Percentiles rank a stretch among this genome's conserved stretches.
Evolutionary conservation across 2,329 filamentous ascomycete species (phyloP).

Genomic region (Colletotrichum cordylinicola): DNA sequence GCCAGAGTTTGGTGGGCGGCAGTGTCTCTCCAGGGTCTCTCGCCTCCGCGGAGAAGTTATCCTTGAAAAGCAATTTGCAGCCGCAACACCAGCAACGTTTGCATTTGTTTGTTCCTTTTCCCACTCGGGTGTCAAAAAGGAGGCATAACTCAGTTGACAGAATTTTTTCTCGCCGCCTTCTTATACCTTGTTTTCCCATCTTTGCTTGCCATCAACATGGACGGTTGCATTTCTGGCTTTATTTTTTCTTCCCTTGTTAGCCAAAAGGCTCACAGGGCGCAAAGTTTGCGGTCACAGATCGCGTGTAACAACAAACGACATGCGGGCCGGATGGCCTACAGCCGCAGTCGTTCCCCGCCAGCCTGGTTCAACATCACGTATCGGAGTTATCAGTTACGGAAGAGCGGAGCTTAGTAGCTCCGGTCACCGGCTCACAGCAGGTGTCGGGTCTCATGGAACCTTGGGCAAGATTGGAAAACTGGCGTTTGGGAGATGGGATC

Average conservation of each 20-base stretch:
- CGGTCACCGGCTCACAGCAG: background rate
- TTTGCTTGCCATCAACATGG: background rate
- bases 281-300: slow-evolving; percentile 17
- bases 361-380: background rate
- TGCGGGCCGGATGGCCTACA: background rate
- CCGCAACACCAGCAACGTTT: background rate
- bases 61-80: background rate
- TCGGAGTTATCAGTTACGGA: background rate
- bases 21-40: slow-evolving; percentile 6
- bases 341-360: background rate
- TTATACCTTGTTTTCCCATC: background rate
- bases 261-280: background rate
- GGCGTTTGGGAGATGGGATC: background rate
- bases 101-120: background rate
- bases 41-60: slow-evolving; percentile 19
- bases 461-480: background rate
- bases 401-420: slow-evolving; percentile 13
- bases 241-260: background rate
- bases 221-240: background rate
- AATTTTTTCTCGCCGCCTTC: background rate
- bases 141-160: background rate
- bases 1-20: slow-evolving; percentile 14
- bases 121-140: background rate
- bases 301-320: slow-evolving; percentile 6
- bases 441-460: background rate